A percentile compares a stretch with the other conserved stretches of the same genome.
Conservation (phyloP, 164 flowering plant species). For the Hamamelis virginiana region DNA sequence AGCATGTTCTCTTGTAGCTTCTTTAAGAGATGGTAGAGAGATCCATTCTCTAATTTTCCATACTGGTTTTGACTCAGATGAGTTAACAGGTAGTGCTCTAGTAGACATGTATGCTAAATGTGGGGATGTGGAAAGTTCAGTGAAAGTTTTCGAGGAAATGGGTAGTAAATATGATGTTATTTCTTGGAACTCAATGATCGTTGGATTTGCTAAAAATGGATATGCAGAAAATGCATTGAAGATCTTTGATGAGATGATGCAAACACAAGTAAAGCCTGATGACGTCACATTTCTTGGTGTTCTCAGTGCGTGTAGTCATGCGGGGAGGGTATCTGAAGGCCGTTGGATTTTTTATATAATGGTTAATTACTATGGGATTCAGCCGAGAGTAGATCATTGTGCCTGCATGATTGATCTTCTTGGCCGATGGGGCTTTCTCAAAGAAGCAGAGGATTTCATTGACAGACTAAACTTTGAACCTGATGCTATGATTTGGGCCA, state of each 20-base stretch:
- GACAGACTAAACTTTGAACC: conserved; percentile 42
- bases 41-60: conserved; percentile 65
- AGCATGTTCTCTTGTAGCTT: conserved; percentile 66
- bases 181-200: conserved; percentile 90
- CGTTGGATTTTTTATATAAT: conserved; percentile 53
- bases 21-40: conserved; percentile 56
- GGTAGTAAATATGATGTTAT: conserved; percentile 47
- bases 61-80: conserved; percentile 62
- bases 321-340: conserved; percentile 71
- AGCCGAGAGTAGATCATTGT: conserved; percentile 69
- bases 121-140: conserved; percentile 70
- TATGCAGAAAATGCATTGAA: conserved; percentile 63
- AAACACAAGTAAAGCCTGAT: conserved; percentile 52
- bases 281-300: conserved; percentile 83
- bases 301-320: conserved; percentile 88
- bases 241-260: conserved; percentile 58
- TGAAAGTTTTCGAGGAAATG: conserved; percentile 66
- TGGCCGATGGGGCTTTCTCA: conserved; percentile 76
- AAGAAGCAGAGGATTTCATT: conserved; percentile 77
- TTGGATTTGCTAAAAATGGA: conserved; percentile 87
- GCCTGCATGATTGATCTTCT: conserved; percentile 90
- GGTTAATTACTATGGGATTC: conserved; percentile 44
- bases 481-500: conserved; percentile 74
- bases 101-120: conserved; percentile 96
- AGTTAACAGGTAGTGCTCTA: conserved; percentile 63